Conservation (phyloP, 768 basidiomycete species). For the Russula dissimulans region DNA sequence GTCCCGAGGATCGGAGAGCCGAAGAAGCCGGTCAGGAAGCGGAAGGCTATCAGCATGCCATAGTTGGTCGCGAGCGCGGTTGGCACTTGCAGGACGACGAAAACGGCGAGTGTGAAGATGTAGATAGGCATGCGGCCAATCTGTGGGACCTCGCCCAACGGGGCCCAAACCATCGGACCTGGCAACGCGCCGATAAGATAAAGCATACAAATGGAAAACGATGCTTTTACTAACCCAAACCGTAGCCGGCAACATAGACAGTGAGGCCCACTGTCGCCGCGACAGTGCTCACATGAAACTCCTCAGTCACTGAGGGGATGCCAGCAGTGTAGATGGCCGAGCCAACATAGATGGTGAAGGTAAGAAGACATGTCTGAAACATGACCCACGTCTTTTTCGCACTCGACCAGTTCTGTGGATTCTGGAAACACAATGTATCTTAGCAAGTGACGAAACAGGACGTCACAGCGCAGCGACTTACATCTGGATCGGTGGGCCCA, state of each 20-base stretch:
- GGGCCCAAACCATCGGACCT: constrained; percentile 27
- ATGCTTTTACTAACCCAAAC: constrained; percentile 16
- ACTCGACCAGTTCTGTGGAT: constrained; percentile 26
- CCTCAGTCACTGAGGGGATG: constrained; percentile 22
- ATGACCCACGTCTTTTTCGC: constrained; percentile 26
- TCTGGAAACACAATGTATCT: neutral
- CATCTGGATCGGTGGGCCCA: constrained; percentile 19
- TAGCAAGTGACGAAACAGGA: neutral
- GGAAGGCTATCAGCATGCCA: constrained; percentile 27
- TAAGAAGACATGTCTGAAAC: constrained; percentile 28
- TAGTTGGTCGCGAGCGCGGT: constrained; percentile 28
- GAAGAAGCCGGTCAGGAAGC: constrained; percentile 29
- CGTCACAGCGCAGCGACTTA: neutral
- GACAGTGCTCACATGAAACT: constrained; percentile 26
- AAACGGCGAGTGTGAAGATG: constrained; percentile 26
- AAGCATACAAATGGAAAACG: neutral
- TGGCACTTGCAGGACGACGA: constrained; percentile 29
- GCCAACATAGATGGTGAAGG: constrained; percentile 30
- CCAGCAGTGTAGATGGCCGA: constrained; percentile 29
- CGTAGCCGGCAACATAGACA: constrained; percentile 24
- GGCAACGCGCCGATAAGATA: neutral
- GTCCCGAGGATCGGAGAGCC: constrained; percentile 30
- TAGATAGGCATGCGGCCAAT: constrained; percentile 29
- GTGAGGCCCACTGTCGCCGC: constrained; percentile 27
- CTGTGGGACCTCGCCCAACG: constrained; percentile 28